These are phyloP conservation scores for Ascochyta fabae DNA, from an alignment of 2,329 filamentous ascomycete genomes.

Conservation along the genomic window DNA sequence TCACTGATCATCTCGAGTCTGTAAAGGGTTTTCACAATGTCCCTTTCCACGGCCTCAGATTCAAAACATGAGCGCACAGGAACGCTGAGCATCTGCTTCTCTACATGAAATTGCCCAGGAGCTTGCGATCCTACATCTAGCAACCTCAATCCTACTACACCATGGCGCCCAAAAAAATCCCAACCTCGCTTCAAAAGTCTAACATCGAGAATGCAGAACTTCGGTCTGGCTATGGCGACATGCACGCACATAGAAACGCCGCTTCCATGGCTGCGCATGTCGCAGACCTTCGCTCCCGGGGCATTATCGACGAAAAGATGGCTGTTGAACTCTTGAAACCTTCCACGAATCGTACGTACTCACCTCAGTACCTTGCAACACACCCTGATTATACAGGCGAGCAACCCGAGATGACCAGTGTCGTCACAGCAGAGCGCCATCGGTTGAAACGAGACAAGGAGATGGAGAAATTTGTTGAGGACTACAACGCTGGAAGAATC, in stretches of 20 bases:
- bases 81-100: too few species aligned
- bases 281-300: neutral
- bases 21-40: neutral
- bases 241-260: slow-evolving; percentile 23
- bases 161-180: neutral
- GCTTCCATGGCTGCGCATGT: slow-evolving; percentile 23
- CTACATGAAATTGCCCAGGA: too few species aligned
- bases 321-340: slow-evolving; percentile 21
- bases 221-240: slow-evolving; percentile 27
- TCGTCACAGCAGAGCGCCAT: slow-evolving; percentile 20
- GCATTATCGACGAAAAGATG: slow-evolving; percentile 20
- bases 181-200: neutral
- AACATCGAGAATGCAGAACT: neutral
- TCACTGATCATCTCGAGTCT: neutral
- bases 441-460: slow-evolving; percentile 20
- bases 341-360: slow-evolving; percentile 19
- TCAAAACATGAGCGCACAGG: neutral
- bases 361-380: slow-evolving; percentile 19
- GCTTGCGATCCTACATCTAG: too few species aligned
- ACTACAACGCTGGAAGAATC: slow-evolving; percentile 26
- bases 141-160: neutral
- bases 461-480: slow-evolving; percentile 20
- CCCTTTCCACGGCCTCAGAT: neutral
- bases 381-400: slow-evolving; percentile 14
- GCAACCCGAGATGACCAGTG: slow-evolving; percentile 2